These are phyloP conservation scores for Penicillium hesseltinei DNA, from an alignment of 2,329 filamentous ascomycete genomes.

Conservation along the genomic window DNA sequence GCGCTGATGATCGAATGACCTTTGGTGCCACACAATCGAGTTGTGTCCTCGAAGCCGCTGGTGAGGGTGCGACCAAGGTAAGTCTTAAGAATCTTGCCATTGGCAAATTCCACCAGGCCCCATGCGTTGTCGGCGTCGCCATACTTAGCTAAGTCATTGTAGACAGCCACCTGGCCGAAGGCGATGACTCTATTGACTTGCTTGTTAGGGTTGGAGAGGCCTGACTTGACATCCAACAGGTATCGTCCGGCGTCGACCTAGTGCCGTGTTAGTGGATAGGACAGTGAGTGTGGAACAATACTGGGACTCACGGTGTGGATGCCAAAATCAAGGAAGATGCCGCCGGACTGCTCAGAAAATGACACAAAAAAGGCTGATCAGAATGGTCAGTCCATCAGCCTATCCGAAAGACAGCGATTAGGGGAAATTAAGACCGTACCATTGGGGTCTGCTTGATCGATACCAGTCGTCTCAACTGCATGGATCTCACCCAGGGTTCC, in stretches of 20 bases:
- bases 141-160: slow-evolving; percentile 13
- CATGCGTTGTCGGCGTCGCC: slow-evolving; percentile 25
- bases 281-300: slow-evolving; percentile 3
- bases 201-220: slow-evolving; percentile 13
- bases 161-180: slow-evolving; percentile 14
- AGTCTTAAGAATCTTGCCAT: slow-evolving; percentile 38
- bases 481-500: slow-evolving; percentile 14
- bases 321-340: slow-evolving; percentile 36
- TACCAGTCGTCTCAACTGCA: slow-evolving; percentile 16
- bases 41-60: slow-evolving; percentile 37
- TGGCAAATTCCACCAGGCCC: slow-evolving; percentile 39
- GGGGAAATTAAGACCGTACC: slow-evolving; percentile 2
- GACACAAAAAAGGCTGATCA: slow-evolving; percentile 31
- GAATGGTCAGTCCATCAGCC: neutral
- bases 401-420: neutral
- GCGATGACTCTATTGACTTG: slow-evolving; percentile 18
- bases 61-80: slow-evolving; percentile 39
- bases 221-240: slow-evolving; percentile 14
- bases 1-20: slow-evolving; percentile 24
- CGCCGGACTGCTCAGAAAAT: slow-evolving; percentile 34
- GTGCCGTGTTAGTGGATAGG: neutral
- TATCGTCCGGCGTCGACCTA: slow-evolving; percentile 17
- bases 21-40: slow-evolving; percentile 38
- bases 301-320: slow-evolving; percentile 32
- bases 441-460: slow-evolving; percentile 15